phyloP scores from a whole-genome alignment of 1,284 basidiomycete genomes.

The Rhodotorula sp. region DNA sequence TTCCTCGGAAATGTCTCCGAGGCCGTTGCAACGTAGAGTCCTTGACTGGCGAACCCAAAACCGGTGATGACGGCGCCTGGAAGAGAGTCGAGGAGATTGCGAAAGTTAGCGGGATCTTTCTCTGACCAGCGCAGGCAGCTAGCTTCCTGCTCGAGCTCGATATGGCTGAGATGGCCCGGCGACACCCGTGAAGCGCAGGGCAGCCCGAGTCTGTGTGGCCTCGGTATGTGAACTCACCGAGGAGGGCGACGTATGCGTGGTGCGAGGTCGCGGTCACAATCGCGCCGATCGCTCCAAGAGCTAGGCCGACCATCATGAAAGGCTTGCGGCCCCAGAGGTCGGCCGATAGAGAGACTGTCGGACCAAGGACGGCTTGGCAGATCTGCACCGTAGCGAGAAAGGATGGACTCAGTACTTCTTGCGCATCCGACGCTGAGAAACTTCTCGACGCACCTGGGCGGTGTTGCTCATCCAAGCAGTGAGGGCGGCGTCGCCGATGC shows the following conservation, averaged over 20 bases:
- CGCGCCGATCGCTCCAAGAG: background rate
- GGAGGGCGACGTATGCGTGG: background rate
- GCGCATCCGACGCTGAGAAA: too few species aligned
- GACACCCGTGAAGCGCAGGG: too few species aligned
- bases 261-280: slow-evolving; percentile 4
- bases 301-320: background rate
- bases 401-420: background rate
- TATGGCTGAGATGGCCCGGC: too few species aligned
- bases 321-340: slow-evolving; percentile 8
- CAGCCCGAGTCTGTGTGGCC: too few species aligned
- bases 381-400: background rate
- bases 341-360: background rate
- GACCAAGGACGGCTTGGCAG: slow-evolving; percentile 6
- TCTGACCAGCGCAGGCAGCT: too few species aligned
- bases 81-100: background rate
- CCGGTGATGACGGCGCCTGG: slow-evolving; percentile 2
- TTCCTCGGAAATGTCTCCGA: background rate
- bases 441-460: background rate
- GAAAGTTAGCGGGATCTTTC: too few species aligned
- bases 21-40: background rate
- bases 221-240: background rate
- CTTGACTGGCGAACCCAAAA: background rate
- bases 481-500: background rate
- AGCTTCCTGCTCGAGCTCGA: too few species aligned
- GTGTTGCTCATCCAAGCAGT: background rate